Percentiles rank a stretch among this genome's conserved stretches.
Conservation (phyloP, 1,284 basidiomycete genomes). For the Trichosporon ovoides region DNA sequence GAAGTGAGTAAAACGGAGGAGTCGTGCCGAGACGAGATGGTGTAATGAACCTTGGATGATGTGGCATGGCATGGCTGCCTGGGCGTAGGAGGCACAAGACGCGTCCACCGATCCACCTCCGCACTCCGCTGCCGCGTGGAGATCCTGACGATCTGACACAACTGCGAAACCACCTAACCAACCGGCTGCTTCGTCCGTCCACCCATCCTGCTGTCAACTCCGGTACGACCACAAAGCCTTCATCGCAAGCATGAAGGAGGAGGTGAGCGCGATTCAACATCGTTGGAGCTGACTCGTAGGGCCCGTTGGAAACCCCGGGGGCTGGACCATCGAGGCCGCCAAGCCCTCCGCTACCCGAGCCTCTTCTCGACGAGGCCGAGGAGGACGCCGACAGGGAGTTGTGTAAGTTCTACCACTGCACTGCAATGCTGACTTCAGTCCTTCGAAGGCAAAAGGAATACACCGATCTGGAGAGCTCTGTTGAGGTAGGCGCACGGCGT, state of each 20-base stretch:
- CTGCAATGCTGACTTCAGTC: slow-evolving; percentile 24
- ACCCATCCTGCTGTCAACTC: too few species aligned
- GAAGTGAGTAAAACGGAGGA: background rate
- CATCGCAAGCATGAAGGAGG: background rate
- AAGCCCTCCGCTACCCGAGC: slow-evolving; percentile 16
- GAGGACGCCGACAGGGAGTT: slow-evolving; percentile 26
- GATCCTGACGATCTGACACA: background rate
- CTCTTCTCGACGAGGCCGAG: slow-evolving; percentile 28
- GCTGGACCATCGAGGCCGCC: slow-evolving; percentile 15
- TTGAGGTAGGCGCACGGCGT: slow-evolving; percentile 26
- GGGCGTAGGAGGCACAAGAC: background rate
- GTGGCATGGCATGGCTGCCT: background rate
- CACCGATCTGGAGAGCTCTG: slow-evolving; percentile 36
- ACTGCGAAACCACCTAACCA: background rate
- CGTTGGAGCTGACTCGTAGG: slow-evolving; percentile 3
- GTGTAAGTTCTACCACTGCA: slow-evolving; percentile 28
- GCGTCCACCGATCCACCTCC: too few species aligned
- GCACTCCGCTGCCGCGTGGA: background rate
- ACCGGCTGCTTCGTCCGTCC: background rate
- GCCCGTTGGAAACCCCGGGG: slow-evolving; percentile 15
- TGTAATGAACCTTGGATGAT: slow-evolving; percentile 5
- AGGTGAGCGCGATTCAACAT: background rate
- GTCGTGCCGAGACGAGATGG: too few species aligned
- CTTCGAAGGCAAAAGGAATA: slow-evolving; percentile 35
- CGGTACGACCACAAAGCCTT: background rate